Evolutionary conservation across 2,329 filamentous ascomycete genomes (phyloP).

Genomic region (Orbilia ellipsospora): DNA sequence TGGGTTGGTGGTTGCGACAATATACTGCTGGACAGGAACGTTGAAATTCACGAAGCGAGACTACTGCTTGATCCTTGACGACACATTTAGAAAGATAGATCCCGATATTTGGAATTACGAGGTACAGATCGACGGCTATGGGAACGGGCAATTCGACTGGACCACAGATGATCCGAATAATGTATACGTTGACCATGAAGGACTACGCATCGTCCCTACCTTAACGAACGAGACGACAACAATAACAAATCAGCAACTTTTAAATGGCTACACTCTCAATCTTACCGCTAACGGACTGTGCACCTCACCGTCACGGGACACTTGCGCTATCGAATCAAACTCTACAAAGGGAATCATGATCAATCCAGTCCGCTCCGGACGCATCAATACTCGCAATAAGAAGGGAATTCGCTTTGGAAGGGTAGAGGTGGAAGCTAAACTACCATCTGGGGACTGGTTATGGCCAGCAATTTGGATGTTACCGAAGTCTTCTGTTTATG

Average conservation of each 20-base stretch:
- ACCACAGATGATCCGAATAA: conserved; percentile 67
- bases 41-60: conserved; percentile 20
- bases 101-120: conserved; percentile 66
- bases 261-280: conserved; percentile 64
- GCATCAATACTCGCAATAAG: conserved; percentile 66
- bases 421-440: conserved; percentile 68
- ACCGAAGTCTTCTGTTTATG: conserved; percentile 66
- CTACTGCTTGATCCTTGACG: conserved; percentile 68
- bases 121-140: conserved; percentile 64
- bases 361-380: conserved; percentile 66
- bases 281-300: conserved; percentile 64
- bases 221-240: conserved; percentile 61
- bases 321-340: conserved; percentile 65
- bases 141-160: conserved; percentile 69
- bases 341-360: conserved; percentile 65
- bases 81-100: conserved; percentile 66
- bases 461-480: conserved; percentile 69
- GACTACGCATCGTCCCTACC: conserved; percentile 70
- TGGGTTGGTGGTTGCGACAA: conserved; percentile 16
- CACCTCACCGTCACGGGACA: conserved; percentile 61
- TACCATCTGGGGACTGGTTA: conserved; percentile 69
- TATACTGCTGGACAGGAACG: conserved; percentile 45
- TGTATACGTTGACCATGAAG: conserved; percentile 65
- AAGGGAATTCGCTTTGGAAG: conserved; percentile 66
- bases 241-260: conserved; percentile 34